Base-by-base conservation (phyloP, 164 flowering plant species). In the Stephania yunnanensis region DNA sequence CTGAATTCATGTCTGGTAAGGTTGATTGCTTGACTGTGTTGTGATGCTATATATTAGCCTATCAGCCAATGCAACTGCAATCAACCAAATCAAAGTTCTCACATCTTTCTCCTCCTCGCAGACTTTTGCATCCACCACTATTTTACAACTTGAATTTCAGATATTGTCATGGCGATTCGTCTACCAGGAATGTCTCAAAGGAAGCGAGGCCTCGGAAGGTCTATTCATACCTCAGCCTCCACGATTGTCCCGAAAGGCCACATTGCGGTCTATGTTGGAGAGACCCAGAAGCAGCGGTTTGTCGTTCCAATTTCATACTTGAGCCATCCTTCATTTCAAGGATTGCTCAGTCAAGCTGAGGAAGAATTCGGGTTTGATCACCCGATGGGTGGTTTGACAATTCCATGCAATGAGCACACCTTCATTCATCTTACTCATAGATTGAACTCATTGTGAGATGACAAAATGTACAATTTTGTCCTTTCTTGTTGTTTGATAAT, bases 311-410 rank as follows among this genome's bases (percentile, higher is more conserved):
- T n/a, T 61, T 61, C 66, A 61, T 61, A 61, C 66, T 61, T 61
- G 66, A 61, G 20, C 66, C 66, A 61, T 61, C 66, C 66, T 61
- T 61, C 66, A 61, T 61, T 61, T 61, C 66, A 61, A 61, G 66
- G 66, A 9, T n/a, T 61, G 66, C 66, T n/a, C 22, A 61, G 19
- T 61, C 66, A 61, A 61, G 25, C 66, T 19, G 66, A 61, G 66
- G 66, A 61, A 19, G 66, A 61, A 61, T 61, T 61, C 4, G 66
- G 66, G 66, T 61, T 61, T n/a, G 9, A 61, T 61, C 66, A 61
- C 25, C 22, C 66, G 19, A 61, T 61, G 66, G 66, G 66, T n/a
- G 66, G 66, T 61, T 25, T 61, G 9, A 61, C 66, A 61, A 61
- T 61, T 61, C 66, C 66, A 6, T 61, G 66, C 66, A 17, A 61